Base-by-base conservation (phyloP, 352 stramenopile species). In the Detonula confervacea region DNA sequence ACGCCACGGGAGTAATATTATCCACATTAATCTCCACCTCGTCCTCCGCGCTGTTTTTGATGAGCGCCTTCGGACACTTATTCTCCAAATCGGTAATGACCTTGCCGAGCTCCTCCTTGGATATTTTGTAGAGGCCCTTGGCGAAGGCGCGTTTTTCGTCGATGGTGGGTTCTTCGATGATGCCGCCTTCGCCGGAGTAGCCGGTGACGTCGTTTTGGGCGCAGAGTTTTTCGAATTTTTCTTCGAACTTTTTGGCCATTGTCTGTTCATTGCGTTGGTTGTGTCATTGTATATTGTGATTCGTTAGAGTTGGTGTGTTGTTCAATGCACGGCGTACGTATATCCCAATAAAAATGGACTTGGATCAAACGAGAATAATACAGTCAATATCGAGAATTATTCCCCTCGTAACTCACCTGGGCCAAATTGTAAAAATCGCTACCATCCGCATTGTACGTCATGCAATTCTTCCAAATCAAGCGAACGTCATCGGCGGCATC, bases 381-480 rank as follows among this genome's bases (percentile, higher is more conserved):
- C n/a, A n/a, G n/a, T n/a, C n/a, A n/a, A n/a, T n/a, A n/a, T n/a
- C n/a, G n/a, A n/a, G n/a, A n/a, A n/a, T n/a, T n/a, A n/a, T n/a
- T n/a, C n/a, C n/a, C n/a, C n/a, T n/a, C n/a, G n/a, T n/a, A n/a
- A n/a, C 63, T 72, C 22, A 72, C 63, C 44, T 72, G 55, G 27
- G 92, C 93, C 29, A 96, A 73, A 12, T 91, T 65, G 72, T 89
- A 91, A 77, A 95, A 94, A 65, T 95, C 89, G 52, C 56, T 88
- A 18, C 90, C 91, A 44, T 95, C 89, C 3, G 75, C 60, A 84
- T 96, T 96, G 87, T 95, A 96, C 3, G 83, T 82, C 86, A 91
- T 94, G 78, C 92, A 96, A 74, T 96, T 96, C 27, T 83, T 88
- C 93, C 93, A 96, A 55, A 96, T 91, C 20, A 95, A 82, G 18